A percentile compares a stretch with the other conserved stretches of the same genome.
These are phyloP conservation scores for Trichophyton verrucosum DNA, from an alignment of 2,329 filamentous ascomycete genomes.

Conservation along the genomic window DNA sequence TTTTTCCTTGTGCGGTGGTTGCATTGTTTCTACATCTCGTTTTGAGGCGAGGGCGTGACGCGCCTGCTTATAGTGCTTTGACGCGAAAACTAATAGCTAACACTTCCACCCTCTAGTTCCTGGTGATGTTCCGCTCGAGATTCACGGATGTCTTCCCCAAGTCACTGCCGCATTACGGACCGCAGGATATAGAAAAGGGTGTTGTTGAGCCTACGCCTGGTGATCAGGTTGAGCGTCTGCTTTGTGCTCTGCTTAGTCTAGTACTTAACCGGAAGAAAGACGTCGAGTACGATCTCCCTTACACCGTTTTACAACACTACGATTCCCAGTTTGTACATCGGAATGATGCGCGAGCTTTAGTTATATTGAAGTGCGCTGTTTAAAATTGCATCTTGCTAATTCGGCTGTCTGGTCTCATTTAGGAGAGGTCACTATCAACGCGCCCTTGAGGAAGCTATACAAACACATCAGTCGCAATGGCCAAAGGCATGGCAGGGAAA, in stretches of 20 bases:
- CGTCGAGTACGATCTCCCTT: slow-evolving; percentile 63
- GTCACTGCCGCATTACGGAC: slow-evolving; percentile 77
- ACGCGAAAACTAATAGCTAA: slow-evolving; percentile 20
- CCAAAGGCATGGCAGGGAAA: slow-evolving; percentile 66
- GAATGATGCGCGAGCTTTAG: not conserved
- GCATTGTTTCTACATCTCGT: not conserved
- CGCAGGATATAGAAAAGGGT: slow-evolving; percentile 86
- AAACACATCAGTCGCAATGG: slow-evolving; percentile 80
- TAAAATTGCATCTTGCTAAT: slow-evolving; percentile 2
- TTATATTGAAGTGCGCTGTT: not conserved
- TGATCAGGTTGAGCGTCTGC: slow-evolving; percentile 71
- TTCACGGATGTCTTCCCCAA: slow-evolving; percentile 83
- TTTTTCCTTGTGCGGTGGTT: not conserved
- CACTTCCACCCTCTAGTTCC: slow-evolving; percentile 52
- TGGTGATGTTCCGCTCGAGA: slow-evolving; percentile 93
- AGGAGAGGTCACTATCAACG: slow-evolving; percentile 87
- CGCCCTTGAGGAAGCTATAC: slow-evolving; percentile 84
- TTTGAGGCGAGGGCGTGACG: not conserved
- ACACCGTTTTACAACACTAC: slow-evolving; percentile 13
- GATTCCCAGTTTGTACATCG: not conserved
- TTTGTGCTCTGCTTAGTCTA: slow-evolving; percentile 79
- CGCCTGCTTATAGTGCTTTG: slow-evolving; percentile 1
- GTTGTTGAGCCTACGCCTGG: slow-evolving; percentile 66
- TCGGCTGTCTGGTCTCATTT: slow-evolving; percentile 11
- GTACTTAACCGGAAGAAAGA: slow-evolving; percentile 96